A percentile compares a stretch with the other conserved stretches of the same genome.
Evolutionary conservation across 139 green algal species (phyloP).

Genomic region (Chlamydomonas eustigma): DNA sequence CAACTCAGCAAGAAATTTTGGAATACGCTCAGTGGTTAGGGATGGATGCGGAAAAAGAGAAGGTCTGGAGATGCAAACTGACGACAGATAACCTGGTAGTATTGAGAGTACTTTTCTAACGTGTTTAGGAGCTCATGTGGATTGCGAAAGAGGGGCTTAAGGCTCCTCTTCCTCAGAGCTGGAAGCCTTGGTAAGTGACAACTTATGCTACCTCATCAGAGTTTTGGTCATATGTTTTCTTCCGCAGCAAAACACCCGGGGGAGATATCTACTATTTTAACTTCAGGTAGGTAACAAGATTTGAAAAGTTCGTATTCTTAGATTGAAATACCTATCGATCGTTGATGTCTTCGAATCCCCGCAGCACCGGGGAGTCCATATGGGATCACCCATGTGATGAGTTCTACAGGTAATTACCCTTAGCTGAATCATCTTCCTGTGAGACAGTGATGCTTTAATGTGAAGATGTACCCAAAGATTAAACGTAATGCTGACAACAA

Average conservation of each 20-base stretch:
- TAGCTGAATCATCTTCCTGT: not conserved
- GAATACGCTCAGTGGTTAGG: constrained; percentile 82
- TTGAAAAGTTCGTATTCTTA: too few species aligned
- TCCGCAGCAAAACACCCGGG: constrained; percentile 52
- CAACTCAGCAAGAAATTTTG: constrained; percentile 63
- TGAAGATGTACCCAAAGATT: not conserved
- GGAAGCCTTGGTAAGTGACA: constrained; percentile 67
- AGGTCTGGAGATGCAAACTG: constrained; percentile 19
- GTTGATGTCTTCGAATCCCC: too few species aligned
- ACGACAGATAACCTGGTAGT: not conserved
- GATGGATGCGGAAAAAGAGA: constrained; percentile 68
- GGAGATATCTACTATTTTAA: constrained; percentile 87
- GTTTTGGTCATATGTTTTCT: not conserved
- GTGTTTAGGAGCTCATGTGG: constrained; percentile 66
- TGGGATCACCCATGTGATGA: constrained; percentile 83
- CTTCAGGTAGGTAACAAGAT: constrained; percentile 55
- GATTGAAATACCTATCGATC: too few species aligned
- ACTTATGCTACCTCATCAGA: not conserved
- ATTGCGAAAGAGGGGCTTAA: constrained; percentile 73
- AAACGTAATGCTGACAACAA: too few species aligned
- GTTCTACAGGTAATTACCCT: not conserved
- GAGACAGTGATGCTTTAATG: too few species aligned
- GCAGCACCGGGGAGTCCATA: constrained; percentile 64
- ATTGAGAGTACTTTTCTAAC: not conserved
- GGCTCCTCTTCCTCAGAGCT: constrained; percentile 65